phyloP scores from a whole-genome alignment of 805 yeast genomes.

The Wickerhamiella dianesei region DNA sequence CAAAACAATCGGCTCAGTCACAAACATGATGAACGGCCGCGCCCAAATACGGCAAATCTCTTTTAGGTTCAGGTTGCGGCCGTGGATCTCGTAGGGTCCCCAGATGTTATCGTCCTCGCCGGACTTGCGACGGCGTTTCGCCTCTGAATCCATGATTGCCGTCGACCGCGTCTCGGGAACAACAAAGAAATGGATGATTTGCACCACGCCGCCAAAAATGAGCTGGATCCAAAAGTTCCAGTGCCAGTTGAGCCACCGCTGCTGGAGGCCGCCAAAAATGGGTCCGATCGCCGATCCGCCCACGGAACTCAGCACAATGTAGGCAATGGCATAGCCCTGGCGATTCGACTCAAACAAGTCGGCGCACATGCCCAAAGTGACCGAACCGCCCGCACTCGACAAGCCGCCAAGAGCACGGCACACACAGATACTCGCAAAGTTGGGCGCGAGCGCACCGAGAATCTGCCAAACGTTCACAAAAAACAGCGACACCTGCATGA shows the following conservation, averaged over 20 bases:
- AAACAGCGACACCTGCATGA: slow-evolving; percentile 42
- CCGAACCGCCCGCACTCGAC: slow-evolving; percentile 40
- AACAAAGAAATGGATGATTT: slow-evolving; percentile 26
- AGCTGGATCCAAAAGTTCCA: slow-evolving; percentile 50
- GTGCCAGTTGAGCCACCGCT: slow-evolving; percentile 40
- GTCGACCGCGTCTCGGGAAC: slow-evolving; percentile 29
- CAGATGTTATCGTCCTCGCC: slow-evolving; percentile 27
- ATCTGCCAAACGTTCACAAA: slow-evolving; percentile 31
- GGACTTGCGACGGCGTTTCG: slow-evolving; percentile 26
- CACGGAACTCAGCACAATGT: slow-evolving; percentile 37
- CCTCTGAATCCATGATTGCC: slow-evolving; percentile 28
- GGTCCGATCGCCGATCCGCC: slow-evolving; percentile 39
- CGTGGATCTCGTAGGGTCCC: slow-evolving; percentile 27
- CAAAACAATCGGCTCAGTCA: slow-evolving; percentile 30
- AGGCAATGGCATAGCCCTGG: slow-evolving; percentile 38
- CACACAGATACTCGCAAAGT: slow-evolving; percentile 40
- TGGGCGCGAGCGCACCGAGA: slow-evolving; percentile 49
- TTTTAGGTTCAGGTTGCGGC: slow-evolving; percentile 9
- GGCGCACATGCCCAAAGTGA: slow-evolving; percentile 50
- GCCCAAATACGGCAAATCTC: slow-evolving; percentile 21
- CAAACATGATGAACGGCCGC: slow-evolving; percentile 31
- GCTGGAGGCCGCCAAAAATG: slow-evolving; percentile 39
- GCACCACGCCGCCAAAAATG: slow-evolving; percentile 39
- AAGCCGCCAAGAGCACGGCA: slow-evolving; percentile 52
- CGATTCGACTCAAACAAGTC: slow-evolving; percentile 36